These are phyloP conservation scores for Prinsepia uniflora DNA, from an alignment of 306 rosid genomes.

Conservation along the genomic window DNA sequence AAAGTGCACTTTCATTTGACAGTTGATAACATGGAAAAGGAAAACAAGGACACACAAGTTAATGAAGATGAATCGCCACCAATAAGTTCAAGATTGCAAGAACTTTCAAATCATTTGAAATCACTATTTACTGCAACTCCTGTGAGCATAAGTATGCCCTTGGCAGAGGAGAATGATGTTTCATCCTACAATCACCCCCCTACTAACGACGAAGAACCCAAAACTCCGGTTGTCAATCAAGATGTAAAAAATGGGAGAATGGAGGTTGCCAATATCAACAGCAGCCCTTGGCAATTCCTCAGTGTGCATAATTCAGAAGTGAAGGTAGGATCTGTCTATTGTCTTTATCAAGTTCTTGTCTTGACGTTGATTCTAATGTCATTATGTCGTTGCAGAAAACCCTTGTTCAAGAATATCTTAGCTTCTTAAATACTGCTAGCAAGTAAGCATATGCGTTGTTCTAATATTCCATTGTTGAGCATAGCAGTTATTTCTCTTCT, in stretches of 20 bases:
- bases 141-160: conserved; percentile 17
- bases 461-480: not conserved
- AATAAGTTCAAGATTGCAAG: conserved; percentile 65
- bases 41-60: conserved; percentile 29
- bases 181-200: conserved; percentile 30
- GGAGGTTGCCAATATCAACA: conserved; percentile 35
- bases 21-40: conserved; percentile 43
- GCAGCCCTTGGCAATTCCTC: conserved; percentile 74
- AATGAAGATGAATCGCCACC: conserved; percentile 52
- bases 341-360: not conserved
- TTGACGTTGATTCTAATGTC: conserved; percentile 5
- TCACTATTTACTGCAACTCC: conserved; percentile 46
- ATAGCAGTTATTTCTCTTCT: no score
- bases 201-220: conserved; percentile 46
- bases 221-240: conserved; percentile 46
- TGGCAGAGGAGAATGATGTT: conserved; percentile 27
- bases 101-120: conserved; percentile 49
- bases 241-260: conserved; percentile 20
- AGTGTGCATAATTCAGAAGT: conserved; percentile 47
- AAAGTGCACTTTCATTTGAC: conserved; percentile 16
- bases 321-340: conserved; percentile 47
- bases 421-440: conserved; percentile 63
- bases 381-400: conserved; percentile 45
- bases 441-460: conserved; percentile 52
- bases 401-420: conserved; percentile 54